Base-by-base conservation (phyloP, 2,329 filamentous ascomycete genomes). In the Sphaerulina vaccinii region DNA sequence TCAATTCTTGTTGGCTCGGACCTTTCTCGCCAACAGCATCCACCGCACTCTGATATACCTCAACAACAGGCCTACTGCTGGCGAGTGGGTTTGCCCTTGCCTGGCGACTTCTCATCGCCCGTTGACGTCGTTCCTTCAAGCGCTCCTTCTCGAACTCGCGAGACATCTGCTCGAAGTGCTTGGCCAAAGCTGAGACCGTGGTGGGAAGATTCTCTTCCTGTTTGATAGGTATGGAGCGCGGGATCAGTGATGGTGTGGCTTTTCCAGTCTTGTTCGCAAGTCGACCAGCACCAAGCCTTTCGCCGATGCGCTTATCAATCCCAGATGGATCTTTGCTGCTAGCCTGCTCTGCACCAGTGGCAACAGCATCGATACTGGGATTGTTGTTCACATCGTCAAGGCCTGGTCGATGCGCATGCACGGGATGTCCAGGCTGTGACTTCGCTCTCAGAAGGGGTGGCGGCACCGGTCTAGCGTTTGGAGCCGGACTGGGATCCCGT, bases 61-160 rank as follows among this genome's bases (percentile, higher is more conserved):
- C 89, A 13, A 99, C 91, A 54, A 95, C 92, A 5, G 93, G 91
- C 64, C 91, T 93, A n/a, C 92, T 95, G 15, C 90, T 91, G 35
- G 90, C 89, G 58, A 93, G 83, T 16, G 93, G 92, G 67, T 92
- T 92, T 1, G 90, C 89, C 56, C 91, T 82, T 11, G 89, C 88
- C 68, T 83, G 82, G 37, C 82, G 80, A 66, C 87, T 84, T 65
- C 85, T 90, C 39, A 88, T 87, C 21, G 89, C 88, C 53, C 89
- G 79, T 68, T 90, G 87, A 63, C 86, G 86, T 59, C 88, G 83
- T 68, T 97, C 92, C 42, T 88, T 86, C 60, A 95, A 82, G 38
- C 93, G 83, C 71, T 99, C 92, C 63, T 92, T 95, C 66, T 96
- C 90, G 61, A 99, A 99, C 66, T 99, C 95, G 19, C 91, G 86